Base-by-base conservation (phyloP, 2,329 filamentous ascomycete species). In the Diaporthe vaccinii region DNA sequence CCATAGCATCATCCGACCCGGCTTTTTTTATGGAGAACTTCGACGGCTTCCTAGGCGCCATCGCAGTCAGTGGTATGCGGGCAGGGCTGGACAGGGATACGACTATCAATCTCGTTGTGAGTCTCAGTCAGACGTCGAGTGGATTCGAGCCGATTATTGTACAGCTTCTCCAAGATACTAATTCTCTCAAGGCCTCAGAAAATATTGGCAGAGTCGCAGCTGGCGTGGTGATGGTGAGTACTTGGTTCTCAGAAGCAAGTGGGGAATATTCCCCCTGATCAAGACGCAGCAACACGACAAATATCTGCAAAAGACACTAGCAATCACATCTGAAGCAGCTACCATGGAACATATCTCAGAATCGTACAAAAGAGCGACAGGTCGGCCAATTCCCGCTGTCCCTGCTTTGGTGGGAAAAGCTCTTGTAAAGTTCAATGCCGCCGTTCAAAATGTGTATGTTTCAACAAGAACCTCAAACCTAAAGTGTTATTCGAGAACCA, bases 11-110 rank as follows among this genome's bases (percentile, higher is more conserved):
- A 20, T 69, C 1, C 49, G 65, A 1, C 65, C 65, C 15, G 65
- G 65, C 17, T 69, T 69, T 5, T 5, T 69, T 69, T 9, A 55
- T 55, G 65, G 65, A 69, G 49, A 69, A 69, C 10, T 69, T 69
- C 4, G 65, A 69, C 4, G 65, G 65, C 15, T 4, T 69, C 1
- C 9, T 55, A 3, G 65, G 65, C 0, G 22, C 46, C 14, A 36
- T 68, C 31, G 46, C 65, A 4, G 65, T 68, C 14, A 68, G 46
- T 7, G 65, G 8, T 20, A 1, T 53, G 34, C 46, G 46, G 9
- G 65, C 65, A 12, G 65, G 65, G 15, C 65, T 68, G 4, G 15
- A 39, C 20, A 41, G 28, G 1, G 31, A 68, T 14, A 68, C 65
- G 3, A 68, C 65, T 1, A 39, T 68, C 7, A 53, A 12, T 2